Evolutionary conservation across 495 filamentous ascomycete species (phyloP), one percentile per base, ranked within the genome.

Genomic region (Halenospora varia): DNA sequence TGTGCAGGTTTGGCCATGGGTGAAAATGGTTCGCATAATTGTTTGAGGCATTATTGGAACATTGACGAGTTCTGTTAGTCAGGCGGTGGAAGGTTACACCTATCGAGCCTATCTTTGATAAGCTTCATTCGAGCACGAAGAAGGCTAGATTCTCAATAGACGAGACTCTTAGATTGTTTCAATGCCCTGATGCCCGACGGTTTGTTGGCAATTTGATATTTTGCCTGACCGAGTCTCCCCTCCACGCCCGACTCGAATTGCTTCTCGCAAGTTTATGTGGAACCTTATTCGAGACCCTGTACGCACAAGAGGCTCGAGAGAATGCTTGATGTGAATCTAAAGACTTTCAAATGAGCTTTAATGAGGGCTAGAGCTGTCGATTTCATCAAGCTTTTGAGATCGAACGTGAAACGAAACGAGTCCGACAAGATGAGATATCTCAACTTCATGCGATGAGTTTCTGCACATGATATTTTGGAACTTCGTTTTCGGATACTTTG

Each of bases 1-100:
- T 24, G 20, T 55, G 50, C 48, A 57, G 46, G 26, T 56, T 20
- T 42, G 41, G 53, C 53, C 22, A 17, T 44, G 25, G 46, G 8
- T 4, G 11, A n/a, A 4, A 13, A 35, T 35, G 29, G 29, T 35
- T 35, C 29, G 29, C 29, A 35, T 35, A 6, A 35, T 35, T 35
- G 29, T 35, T 35, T 6, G 29, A 35, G 29, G 29, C 4, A 35
- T 39, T 11, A 53, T 23, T 54, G 54, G 53, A 54, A 49, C 26
- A 54, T 62, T 57, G 47, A 9, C 18, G 18, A 49, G 46, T 25
- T 19, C 48, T 26, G 25, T 4, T 35, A 35, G 29, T 35, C 13
- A 35, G 29, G 29, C 29, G 6, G 29, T 35, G 29, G 29, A 13
- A 35, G 29, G 29, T 35, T 13, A n/a, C 18, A 20, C 42, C 6